Base-by-base conservation (phyloP, 305 asterid genomes). In the Vinca major region DNA sequence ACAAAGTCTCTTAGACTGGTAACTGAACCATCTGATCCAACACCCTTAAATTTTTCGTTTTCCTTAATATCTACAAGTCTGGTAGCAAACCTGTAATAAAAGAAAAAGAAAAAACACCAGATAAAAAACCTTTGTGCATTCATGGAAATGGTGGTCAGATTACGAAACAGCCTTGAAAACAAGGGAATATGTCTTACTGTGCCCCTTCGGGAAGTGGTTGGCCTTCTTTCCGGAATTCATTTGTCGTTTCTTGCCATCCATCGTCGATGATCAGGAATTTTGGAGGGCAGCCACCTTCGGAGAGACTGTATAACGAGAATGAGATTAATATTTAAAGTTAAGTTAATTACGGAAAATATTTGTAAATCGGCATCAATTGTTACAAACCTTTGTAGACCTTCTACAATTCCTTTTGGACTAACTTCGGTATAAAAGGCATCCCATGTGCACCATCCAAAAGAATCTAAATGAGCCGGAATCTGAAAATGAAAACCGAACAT, bases 371-470 rank as follows among this genome's bases (percentile, higher is more conserved):
- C 44, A 26, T 21, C 4, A 36, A 7, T 65, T 4, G 0, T 10
- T 48, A 48, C 69, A 48, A 52, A 86, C 89, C 87, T 84, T 12
- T 80, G 70, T 60, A 84, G 85, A 8, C 91, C 91, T 4, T 82
- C 81, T 71, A 70, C 72, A 62, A 86, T 82, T 47, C 91, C 91
- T 5, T 47, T 37, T 33, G 91, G 85, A 50, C 60, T 76, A 9
- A 86, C 89, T 5, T 80, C 70, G 39, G 83, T 78, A 74, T 85
- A 85, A 65, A 85, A 85, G 20, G 91, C 91, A 81, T 86, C 87
- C 88, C 91, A 82, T 11, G 92, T 80, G 75, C 89, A 86, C 92
- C 92, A 84, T 13, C 88, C 89, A 47, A 86, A 84, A 85, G 86
- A 86, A 69, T 84, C 88, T 49, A 86, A 68, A 63, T 80, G 87